phyloP scores from a whole-genome alignment of 2,329 filamentous ascomycete genomes.

The Pezicula radicicola region DNA sequence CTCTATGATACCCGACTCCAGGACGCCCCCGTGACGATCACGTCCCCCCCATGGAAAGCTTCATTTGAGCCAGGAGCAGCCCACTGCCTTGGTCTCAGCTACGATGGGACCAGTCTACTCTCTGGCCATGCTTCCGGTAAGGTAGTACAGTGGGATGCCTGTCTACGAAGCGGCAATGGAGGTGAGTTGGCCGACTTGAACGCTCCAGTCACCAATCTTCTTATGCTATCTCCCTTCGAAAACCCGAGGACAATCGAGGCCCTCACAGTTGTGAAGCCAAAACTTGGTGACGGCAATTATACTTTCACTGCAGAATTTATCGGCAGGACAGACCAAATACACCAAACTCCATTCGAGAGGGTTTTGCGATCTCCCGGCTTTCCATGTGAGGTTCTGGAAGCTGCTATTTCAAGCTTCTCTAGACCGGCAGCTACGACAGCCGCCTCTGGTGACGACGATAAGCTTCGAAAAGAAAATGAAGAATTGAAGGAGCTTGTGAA shows the following conservation, averaged over 20 bases:
- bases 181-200: slow-evolving; percentile 49
- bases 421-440: slow-evolving; percentile 12
- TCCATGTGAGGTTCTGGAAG: slow-evolving; percentile 39
- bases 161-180: slow-evolving; percentile 19
- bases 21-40: slow-evolving; percentile 54
- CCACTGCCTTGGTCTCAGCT: slow-evolving; percentile 69
- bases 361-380: slow-evolving; percentile 20
- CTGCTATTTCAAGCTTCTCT: slow-evolving; percentile 46
- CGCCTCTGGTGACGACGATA: slow-evolving; percentile 32
- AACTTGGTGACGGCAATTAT: slow-evolving; percentile 62
- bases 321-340: slow-evolving; percentile 23
- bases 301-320: slow-evolving; percentile 62
- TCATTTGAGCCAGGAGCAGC: slow-evolving; percentile 47
- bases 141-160: slow-evolving; percentile 77
- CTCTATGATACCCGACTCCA: slow-evolving; percentile 44
- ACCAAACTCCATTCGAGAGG: slow-evolving; percentile 12
- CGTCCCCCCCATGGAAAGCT: slow-evolving; percentile 43
- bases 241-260: slow-evolving; percentile 42
- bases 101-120: slow-evolving; percentile 76
- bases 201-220: slow-evolving; percentile 77
- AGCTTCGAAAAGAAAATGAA: slow-evolving; percentile 37
- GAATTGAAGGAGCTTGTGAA: slow-evolving; percentile 43
- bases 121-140: slow-evolving; percentile 81
- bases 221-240: slow-evolving; percentile 63
- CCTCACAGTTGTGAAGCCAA: slow-evolving; percentile 75